Percentiles rank a stretch among this genome's conserved stretches.
phyloP scores from a whole-genome alignment of 106 monocot genomes.

The Vanilla planifolia region DNA sequence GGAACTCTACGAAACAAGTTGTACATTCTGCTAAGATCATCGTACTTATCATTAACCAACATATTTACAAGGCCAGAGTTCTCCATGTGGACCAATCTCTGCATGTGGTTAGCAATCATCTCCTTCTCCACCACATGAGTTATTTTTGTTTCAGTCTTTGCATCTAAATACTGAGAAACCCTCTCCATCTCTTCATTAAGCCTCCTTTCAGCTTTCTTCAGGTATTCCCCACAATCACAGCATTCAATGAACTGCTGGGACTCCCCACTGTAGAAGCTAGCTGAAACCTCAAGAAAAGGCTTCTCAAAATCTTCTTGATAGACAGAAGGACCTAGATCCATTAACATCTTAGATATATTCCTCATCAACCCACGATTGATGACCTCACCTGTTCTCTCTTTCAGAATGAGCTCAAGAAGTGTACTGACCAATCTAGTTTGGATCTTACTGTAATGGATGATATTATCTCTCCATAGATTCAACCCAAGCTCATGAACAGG shows the following conservation, averaged over 20 bases:
- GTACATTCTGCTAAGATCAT: conserved; percentile 87
- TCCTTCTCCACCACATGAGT: conserved; percentile 87
- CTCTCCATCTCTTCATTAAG: conserved; percentile 94
- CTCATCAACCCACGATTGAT: conserved; percentile 85
- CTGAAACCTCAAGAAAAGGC: conserved; percentile 69
- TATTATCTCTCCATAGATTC: conserved; percentile 81
- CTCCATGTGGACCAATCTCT: conserved; percentile 91
- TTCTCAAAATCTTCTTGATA: conserved; percentile 90
- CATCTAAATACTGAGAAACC: conserved; percentile 75
- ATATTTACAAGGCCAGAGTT: conserved; percentile 92
- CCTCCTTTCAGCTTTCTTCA: conserved; percentile 76
- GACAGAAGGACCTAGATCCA: conserved; percentile 74
- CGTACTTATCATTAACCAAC: conserved; percentile 86
- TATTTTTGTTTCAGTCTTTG: conserved; percentile 58
- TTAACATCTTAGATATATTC: conserved; percentile 80
- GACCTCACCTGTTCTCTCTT: conserved; percentile 79
- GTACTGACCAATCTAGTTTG: conserved; percentile 56
- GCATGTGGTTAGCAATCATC: conserved; percentile 95
- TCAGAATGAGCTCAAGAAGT: conserved; percentile 70
- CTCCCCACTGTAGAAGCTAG: conserved; percentile 77
- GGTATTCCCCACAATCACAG: conserved; percentile 84
- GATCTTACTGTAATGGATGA: conserved; percentile 59
- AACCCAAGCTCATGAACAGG: conserved; percentile 90
- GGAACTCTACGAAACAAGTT: conserved; percentile 70
- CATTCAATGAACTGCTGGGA: conserved; percentile 84